Conservation (phyloP, 331 rosid species). For the Phaseolus coccineus region DNA sequence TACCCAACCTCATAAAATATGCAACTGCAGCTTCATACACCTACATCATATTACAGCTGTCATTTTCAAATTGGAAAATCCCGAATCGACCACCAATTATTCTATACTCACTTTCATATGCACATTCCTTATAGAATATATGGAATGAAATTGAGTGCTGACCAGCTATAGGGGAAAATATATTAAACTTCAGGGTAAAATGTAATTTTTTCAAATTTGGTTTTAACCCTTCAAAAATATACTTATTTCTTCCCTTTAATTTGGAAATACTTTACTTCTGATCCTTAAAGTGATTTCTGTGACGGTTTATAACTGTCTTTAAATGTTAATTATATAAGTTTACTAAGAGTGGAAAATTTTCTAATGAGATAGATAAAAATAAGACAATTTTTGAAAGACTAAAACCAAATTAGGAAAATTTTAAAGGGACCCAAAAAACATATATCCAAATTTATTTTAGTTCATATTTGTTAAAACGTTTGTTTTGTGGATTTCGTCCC, state of each 20-base stretch:
- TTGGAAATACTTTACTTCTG: background rate
- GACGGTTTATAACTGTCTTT: background rate
- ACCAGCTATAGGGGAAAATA: constrained; percentile 13
- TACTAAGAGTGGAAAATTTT: background rate
- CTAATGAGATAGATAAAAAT: background rate
- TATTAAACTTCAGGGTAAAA: background rate
- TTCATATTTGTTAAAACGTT: background rate
- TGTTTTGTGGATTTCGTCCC: background rate
- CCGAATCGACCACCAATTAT: constrained; percentile 2
- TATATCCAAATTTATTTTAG: background rate
- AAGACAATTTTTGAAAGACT: background rate
- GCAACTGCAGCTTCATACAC: constrained; percentile 32
- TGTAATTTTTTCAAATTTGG: background rate
- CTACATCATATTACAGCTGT: constrained; percentile 24
- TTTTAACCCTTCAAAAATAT: background rate
- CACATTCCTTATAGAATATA: background rate
- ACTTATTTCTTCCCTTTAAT: background rate
- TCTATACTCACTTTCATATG: background rate
- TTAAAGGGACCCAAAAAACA: too few relatives aligned
- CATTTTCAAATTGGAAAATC: constrained; percentile 33
- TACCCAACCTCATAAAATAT: constrained; percentile 9
- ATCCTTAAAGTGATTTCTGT: background rate
- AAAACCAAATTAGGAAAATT: background rate
- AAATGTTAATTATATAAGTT: background rate
- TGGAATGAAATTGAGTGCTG: background rate